These are phyloP conservation scores for Aspergillus latus DNA, from an alignment of 2,329 filamentous ascomycete genomes.

Conservation along the genomic window DNA sequence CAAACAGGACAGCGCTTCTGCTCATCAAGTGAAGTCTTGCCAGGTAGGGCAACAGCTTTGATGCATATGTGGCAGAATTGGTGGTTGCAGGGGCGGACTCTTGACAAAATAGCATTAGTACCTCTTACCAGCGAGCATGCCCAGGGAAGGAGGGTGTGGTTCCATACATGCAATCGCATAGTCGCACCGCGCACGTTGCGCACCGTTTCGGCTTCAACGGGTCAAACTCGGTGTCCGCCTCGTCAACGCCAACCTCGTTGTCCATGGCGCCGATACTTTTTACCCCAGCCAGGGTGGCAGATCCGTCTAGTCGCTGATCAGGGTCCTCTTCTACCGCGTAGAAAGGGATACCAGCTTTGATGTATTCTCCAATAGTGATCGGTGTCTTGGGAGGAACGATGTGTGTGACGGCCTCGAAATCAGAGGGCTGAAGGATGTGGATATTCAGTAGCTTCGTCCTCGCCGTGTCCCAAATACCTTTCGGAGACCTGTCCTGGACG, in stretches of 20 bases:
- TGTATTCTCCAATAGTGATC: background rate
- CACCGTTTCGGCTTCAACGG: background rate
- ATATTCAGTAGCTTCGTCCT: background rate
- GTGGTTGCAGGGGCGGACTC: background rate
- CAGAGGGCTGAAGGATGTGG: background rate
- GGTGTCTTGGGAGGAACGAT: background rate
- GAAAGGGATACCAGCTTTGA: background rate
- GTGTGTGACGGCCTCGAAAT: background rate
- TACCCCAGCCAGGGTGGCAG: background rate
- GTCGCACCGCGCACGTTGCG: background rate
- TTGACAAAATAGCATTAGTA: background rate
- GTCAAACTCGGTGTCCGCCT: background rate
- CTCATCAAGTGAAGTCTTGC: background rate
- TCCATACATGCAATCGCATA: background rate
- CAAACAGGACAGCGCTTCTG: background rate
- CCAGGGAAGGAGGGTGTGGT: background rate
- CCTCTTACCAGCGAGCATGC: background rate
- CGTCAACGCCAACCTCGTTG: background rate
- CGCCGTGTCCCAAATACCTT: background rate
- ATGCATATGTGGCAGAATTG: background rate
- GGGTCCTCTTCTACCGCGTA: background rate
- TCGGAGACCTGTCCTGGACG: background rate
- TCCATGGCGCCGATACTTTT: background rate
- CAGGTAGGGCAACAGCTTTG: background rate
- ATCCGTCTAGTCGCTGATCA: background rate